Base-by-base conservation (phyloP, 306 rosid species). In the Inga laurina region DNA sequence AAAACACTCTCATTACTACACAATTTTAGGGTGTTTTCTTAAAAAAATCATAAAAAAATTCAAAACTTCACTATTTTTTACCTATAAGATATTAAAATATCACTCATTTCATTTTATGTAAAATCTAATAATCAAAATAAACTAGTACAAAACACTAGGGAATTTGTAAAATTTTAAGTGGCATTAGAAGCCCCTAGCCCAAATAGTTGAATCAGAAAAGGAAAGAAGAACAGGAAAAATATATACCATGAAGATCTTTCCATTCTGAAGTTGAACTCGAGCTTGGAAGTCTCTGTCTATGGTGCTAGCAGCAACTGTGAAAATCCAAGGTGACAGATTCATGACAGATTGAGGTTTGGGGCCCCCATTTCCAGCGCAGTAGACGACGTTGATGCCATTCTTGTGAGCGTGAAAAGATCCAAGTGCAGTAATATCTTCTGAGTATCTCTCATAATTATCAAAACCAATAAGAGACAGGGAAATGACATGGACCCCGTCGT, bases 281-380 rank as follows among this genome's bases (percentile, higher is more conserved):
- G 89, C 88, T 0, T 86, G 94, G 76, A 95, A 95, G 84, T 90
- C 87, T 83, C 98, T 83, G 79, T 95, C 97, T 86, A 93, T 90
- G 7, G 95, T 92, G 84, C 97, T 93, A 35, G 98, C 98, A 37
- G 91, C 97, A 15, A 95, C 97, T 0, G 97, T 93, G 65, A 95
- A 79, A 82, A 85, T 30, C 98, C 98, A 95, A 3, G 95, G 94
- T 1, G 98, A 91, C 12, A 83, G 35, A 68, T 90, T 95, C 11
- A 71, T 76, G 0, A 85, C 92, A 14, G 95, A 43, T 52, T 72
- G 89, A 22, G 85, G 90, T 0, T 15, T 10, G 0, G 97, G 97
- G 0, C 97, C 98, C 21, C 84, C 78, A 73, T 95, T 95, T 7
- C 98, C 97, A 7, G 92, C 95, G 5, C 97, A 95, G 77, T 94